Percentiles rank a stretch among this genome's conserved stretches.
Evolutionary conservation across 1,284 basidiomycete species (phyloP).

Genomic region (Pholiota adiposa): DNA sequence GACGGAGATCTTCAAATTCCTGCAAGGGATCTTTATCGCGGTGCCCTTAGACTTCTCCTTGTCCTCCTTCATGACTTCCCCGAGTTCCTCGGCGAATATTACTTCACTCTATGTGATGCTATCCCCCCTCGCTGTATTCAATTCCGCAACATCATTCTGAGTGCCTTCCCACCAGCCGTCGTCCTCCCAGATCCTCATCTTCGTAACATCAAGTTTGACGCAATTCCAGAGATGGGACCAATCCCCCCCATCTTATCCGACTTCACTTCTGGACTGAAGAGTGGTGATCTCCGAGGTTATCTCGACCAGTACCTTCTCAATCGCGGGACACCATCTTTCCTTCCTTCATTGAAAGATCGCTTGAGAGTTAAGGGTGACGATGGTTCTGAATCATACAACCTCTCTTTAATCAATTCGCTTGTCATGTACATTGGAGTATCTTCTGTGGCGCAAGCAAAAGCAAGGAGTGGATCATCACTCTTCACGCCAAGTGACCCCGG

Average conservation of each 20-base stretch:
- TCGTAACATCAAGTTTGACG: conserved; percentile 69
- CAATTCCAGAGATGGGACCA: conserved; percentile 86
- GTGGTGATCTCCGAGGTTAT: conserved; percentile 74
- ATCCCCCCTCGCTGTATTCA: conserved; percentile 95
- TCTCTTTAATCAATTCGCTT: conserved; percentile 88
- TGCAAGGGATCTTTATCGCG: conserved; percentile 90
- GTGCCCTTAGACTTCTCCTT: conserved; percentile 89
- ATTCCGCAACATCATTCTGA: conserved; percentile 94
- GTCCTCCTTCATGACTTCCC: conserved; percentile 99
- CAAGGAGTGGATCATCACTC: conserved; percentile 76
- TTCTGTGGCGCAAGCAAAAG: conserved; percentile 85
- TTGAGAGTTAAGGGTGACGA: conserved; percentile 57
- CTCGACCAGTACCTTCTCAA: conserved; percentile 86
- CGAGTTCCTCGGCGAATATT: conserved; percentile 96
- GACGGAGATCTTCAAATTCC: conserved; percentile 81
- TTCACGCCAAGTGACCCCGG: conserved; percentile 85
- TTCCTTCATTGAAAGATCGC: conserved; percentile 82
- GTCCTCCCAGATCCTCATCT: conserved; percentile 90
- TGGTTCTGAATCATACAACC: conserved; percentile 77
- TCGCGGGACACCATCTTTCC: conserved; percentile 68
- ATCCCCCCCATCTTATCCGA: conserved; percentile 92
- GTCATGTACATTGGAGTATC: conserved; percentile 95
- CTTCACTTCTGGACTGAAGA: conserved; percentile 81
- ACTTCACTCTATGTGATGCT: conserved; percentile 93
- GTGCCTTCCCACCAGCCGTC: conserved; percentile 91